Percentiles rank a stretch among this genome's conserved stretches.
These are phyloP conservation scores for Sugiyamaella valdiviana DNA, from an alignment of 805 yeast species.

Conservation along the genomic window DNA sequence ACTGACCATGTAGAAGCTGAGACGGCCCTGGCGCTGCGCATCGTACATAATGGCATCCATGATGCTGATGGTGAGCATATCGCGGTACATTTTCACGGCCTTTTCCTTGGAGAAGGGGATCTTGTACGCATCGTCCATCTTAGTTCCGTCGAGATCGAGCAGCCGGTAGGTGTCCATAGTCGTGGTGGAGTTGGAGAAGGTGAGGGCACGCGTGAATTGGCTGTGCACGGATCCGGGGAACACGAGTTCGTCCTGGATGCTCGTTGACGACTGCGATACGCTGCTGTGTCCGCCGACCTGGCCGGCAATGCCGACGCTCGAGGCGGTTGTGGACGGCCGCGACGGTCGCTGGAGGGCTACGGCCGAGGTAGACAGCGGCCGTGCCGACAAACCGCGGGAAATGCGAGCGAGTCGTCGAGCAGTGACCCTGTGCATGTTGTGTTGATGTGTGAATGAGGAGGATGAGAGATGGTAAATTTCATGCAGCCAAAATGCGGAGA, in stretches of 20 bases:
- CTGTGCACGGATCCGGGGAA: constrained; percentile 26
- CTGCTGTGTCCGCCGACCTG: not conserved
- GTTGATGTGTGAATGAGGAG: not conserved
- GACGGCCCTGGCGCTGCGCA: constrained; percentile 33
- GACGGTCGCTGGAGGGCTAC: not conserved
- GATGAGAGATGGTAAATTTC: not conserved
- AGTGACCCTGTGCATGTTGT: not conserved
- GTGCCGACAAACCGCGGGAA: too few species aligned
- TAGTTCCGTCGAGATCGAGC: constrained; percentile 26
- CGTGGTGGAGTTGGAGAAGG: constrained; percentile 17
- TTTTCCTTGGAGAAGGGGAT: constrained; percentile 23
- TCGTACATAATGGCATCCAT: constrained; percentile 32
- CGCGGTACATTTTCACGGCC: constrained; percentile 27
- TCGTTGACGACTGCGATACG: constrained; percentile 19
- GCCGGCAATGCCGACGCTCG: not conserved
- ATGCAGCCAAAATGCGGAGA: not conserved
- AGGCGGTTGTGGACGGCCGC: not conserved
- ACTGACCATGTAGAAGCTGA: constrained; percentile 32
- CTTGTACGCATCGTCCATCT: constrained; percentile 22
- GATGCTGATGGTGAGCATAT: constrained; percentile 29
- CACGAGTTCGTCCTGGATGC: constrained; percentile 22
- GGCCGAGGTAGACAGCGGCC: not conserved
- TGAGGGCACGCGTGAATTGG: constrained; percentile 19
- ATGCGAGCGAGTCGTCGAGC: not conserved
- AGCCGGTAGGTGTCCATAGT: constrained; percentile 28